Base-by-base conservation (phyloP, 176 grass and related monocot species). In the Juncus inflexus region DNA sequence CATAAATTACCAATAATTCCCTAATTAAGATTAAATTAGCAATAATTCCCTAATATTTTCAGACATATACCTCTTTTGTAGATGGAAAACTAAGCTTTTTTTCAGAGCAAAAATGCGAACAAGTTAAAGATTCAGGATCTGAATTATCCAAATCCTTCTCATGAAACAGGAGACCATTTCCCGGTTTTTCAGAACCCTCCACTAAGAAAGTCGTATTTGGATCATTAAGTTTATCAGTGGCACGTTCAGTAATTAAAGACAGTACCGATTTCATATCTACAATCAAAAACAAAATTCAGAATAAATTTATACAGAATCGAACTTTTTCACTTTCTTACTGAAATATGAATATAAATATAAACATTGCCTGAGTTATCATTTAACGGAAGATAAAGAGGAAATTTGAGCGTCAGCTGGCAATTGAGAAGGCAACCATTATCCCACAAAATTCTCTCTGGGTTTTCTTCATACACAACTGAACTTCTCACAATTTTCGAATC, bases 351-450 rank as follows among this genome's bases (percentile, higher is more conserved):
- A 39, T 57, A 50, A 50, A 14, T 42, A 39, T 5, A 4, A 59
- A 53, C 77, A 58, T 79, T 82, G 91, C 85, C 85, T 64, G 79
- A 71, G 58, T 42, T 72, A 10, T 88, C 67, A 77, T 89, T 56
- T 11, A 40, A 35, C 11, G 82, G 60, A 76, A 80, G 6, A 77
- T 89, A 89, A 69, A 91, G 40, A 38, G 92, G 87, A 58, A 97
- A 69, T 77, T 91, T 88, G 47, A 97, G 61, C 3, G 14, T 70
- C 64, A 91, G 66, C 51, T 86, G 60, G 19, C 82, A 97, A 62
- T 71, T 86, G 9, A 97, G 50, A 51, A 97, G 75, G 74, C 82
- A 97, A 15, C 87, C 87, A 63, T 91, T 91, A 69, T 97, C 82
- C 83, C 85, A 90, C 35, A 97, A 52, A 61, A 76, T 72, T 50